Base-by-base conservation (phyloP, 192 early-diverging fungal genomes). In the Rhizoclosmatium sp. region DNA sequence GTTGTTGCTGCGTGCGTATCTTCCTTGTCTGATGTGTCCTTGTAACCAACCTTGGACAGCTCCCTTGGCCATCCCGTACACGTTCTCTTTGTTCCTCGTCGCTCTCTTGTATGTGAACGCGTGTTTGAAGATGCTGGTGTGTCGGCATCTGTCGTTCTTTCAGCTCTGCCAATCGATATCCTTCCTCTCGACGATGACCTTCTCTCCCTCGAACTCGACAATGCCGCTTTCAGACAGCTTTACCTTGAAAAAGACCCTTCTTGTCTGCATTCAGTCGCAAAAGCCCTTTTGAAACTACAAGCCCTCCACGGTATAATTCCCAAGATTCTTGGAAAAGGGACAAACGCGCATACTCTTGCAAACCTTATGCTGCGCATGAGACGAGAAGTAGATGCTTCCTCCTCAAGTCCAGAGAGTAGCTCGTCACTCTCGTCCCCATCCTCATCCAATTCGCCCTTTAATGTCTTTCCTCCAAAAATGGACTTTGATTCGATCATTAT, bases 91-190 rank as follows among this genome's bases (percentile, higher is more conserved):
- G 95, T 96, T 2, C 96, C 97, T 10, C 87, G 93, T 41, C 90
- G 95, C 9, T 96, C 96, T 2, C 87, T 95, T 64, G 82, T 98
- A 1, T 98, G 97, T 83, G 95, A 98, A 82, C 92, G 93, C n/a
- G 91, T 97, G 14, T 85, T 98, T 71, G 98, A 97, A 82, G 96
- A 98, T 69, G 93, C 93, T 39, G 95, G 95, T 31, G 95, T 99
- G 0, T 90, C 92, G 84, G 96, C 95, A 23, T 94, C 95, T 65
- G 82, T 98, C 10, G 88, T 88, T 2, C 83, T 98, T 72, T 93
- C 93, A 5, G 94, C 98, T 81, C 97, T 92, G 84, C 91, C 93
- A 56, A 83, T 99, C 85, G 96, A 99, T 72, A 83, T 95, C 69
- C 90, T 99, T 9, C 94, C 95, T 1, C 88, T 98, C 75, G 98